Conservation (phyloP, 306 rosid genomes). For the Mucuna pruriens region DNA sequence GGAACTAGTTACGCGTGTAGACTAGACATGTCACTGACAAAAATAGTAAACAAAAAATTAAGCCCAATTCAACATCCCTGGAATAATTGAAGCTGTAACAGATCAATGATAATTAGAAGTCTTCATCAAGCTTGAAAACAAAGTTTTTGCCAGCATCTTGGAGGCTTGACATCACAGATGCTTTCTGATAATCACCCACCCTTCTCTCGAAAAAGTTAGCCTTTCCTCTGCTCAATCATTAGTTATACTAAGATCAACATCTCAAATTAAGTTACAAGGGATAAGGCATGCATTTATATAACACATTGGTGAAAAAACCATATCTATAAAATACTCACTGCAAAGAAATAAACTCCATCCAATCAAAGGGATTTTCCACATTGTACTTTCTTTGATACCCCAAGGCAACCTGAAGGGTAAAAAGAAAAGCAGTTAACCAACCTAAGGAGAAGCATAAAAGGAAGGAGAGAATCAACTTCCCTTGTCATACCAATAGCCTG, state of each 20-base stretch:
- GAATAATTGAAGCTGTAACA: slow-evolving; percentile 24
- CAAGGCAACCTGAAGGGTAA: slow-evolving; percentile 60
- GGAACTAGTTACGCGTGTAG: slow-evolving; percentile 25
- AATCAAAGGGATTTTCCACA: slow-evolving; percentile 87
- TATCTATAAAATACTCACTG: slow-evolving; percentile 64
- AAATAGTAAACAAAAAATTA: slow-evolving; percentile 36
- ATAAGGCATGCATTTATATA: neutral
- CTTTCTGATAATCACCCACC: slow-evolving; percentile 94
- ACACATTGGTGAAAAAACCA: too few relatives aligned
- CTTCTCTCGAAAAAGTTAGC: slow-evolving; percentile 90
- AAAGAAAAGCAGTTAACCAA: slow-evolving; percentile 19
- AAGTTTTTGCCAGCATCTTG: slow-evolving; percentile 74
- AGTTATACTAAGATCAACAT: slow-evolving; percentile 15
- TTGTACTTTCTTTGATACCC: slow-evolving; percentile 72
- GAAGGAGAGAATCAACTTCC: slow-evolving; percentile 5
- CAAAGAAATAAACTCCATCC: slow-evolving; percentile 95
- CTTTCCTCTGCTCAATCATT: slow-evolving; percentile 80
- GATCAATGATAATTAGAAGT: slow-evolving; percentile 54
- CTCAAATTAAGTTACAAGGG: neutral
- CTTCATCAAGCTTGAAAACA: slow-evolving; percentile 82
- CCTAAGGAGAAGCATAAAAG: neutral
- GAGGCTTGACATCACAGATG: slow-evolving; percentile 91
- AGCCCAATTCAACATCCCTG: slow-evolving; percentile 36
- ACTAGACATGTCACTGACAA: slow-evolving; percentile 21
- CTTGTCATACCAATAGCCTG: slow-evolving; percentile 71